Evolutionary conservation across 768 basidiomycete species (phyloP), one percentile per base, ranked within the genome.

Genomic region (Neoboletus magnificus): DNA sequence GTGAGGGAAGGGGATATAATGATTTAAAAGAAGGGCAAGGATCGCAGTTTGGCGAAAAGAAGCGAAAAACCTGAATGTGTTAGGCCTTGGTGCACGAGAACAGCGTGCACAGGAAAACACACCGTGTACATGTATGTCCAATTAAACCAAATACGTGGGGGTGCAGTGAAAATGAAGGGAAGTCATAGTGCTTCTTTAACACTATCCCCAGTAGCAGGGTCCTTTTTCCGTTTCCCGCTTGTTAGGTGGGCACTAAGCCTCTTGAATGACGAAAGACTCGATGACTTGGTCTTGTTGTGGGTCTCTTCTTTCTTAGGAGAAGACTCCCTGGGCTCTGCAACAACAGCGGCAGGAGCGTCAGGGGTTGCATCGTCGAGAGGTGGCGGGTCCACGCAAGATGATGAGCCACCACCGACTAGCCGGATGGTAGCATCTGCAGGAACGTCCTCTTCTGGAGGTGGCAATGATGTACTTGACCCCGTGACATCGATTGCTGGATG

Each of bases 261-360:
- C 72, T 84, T 87, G 58, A 86, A 69, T 43, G 81, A 75, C 43
- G 84, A 73, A 47, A 81, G 75, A 66, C 84, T 84, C 30, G 71
- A 62, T 67, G 66, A 57, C 54, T 77, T 82, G 56, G 76, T 81
- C 74, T 82, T 85, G 69, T 75, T 79, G 37, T 81, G 80, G 40
- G 79, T 65, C 51, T 55, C 60, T 30, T 54, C 70, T 62, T 78
- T 77, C 54, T 66, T 68, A 32, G 53, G 8, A n/a, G 48, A 40
- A 13, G 57, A 44, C 25, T 51, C 59, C 1, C 58, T 66, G 7
- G 79, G 72, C 22, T 67, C 70, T 35, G 68, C 69, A 9, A 76
- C 75, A 29, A 63, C 64, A 5, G 76, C 53, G 3, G 77, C 74
- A 22, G 66, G 71, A 18, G 68, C 61, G 44, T 81, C 78, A n/a